Percentiles rank a stretch among this genome's conserved stretches.
phyloP scores from a whole-genome alignment of 2,329 filamentous ascomycete genomes.

The Fusarium sp. region DNA sequence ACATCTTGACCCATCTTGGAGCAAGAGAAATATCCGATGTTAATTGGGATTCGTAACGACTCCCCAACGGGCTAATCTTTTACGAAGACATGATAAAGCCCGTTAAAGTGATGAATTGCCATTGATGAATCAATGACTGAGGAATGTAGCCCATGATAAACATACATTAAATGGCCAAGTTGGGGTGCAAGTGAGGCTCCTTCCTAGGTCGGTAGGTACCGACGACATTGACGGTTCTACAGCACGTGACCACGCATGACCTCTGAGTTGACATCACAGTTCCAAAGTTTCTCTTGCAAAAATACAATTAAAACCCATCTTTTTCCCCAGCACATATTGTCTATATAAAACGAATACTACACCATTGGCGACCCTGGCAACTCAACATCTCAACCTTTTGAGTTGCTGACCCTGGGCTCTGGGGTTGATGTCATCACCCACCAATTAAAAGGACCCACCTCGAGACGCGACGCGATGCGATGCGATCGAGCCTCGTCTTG shows the following conservation, averaged over 20 bases:
- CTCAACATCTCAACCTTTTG: neutral
- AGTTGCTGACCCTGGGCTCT: neutral
- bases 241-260: neutral
- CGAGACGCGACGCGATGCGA: neutral
- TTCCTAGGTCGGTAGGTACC: neutral
- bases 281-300: neutral
- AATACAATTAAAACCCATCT: neutral
- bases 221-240: neutral
- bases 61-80: neutral
- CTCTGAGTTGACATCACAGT: neutral
- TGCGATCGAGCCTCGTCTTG: neutral
- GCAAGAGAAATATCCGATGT: neutral
- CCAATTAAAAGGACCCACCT: neutral
- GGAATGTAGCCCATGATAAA: neutral
- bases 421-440: neutral
- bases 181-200: neutral
- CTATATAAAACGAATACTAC: neutral
- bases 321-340: neutral
- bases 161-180: neutral
- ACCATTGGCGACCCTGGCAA: neutral
- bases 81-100: neutral
- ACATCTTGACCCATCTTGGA: neutral
- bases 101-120: too few species aligned
- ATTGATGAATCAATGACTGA: neutral
- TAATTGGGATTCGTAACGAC: neutral